Conservation (phyloP, 768 basidiomycete genomes). For the Kwoniella heveanensis region DNA sequence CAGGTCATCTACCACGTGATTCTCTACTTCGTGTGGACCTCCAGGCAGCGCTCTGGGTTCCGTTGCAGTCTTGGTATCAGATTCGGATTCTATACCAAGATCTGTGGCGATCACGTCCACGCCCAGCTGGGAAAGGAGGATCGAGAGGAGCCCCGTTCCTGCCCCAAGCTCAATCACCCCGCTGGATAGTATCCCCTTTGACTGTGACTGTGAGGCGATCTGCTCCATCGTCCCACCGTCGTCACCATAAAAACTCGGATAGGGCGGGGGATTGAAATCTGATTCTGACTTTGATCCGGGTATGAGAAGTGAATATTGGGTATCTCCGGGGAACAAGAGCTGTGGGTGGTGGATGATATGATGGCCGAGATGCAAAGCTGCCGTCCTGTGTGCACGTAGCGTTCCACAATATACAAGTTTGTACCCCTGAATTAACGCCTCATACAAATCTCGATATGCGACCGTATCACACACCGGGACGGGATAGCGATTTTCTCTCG, state of each 20-base stretch:
- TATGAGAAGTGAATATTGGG: too few species aligned
- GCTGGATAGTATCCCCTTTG: neutral
- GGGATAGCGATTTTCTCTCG: too few species aligned
- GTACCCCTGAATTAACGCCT: too few species aligned
- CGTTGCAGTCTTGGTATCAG: neutral
- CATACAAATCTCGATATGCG: too few species aligned
- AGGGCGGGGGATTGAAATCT: too few species aligned
- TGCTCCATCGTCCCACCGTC: neutral
- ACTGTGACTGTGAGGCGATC: neutral
- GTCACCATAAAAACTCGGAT: too few species aligned
- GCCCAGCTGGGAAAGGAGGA: constrained; percentile 43
- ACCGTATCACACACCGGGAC: too few species aligned
- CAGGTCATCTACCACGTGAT: too few species aligned
- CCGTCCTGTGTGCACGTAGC: constrained; percentile 30
- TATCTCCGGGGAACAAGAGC: neutral
- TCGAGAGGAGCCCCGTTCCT: constrained; percentile 52
- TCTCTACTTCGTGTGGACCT: too few species aligned
- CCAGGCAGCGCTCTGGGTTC: too few species aligned
- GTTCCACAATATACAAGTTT: too few species aligned
- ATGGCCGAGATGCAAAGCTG: constrained; percentile 45
- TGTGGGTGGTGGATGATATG: constrained; percentile 30
- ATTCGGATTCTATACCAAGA: constrained; percentile 25
- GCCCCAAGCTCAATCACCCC: constrained; percentile 49
- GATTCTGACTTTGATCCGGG: too few species aligned
- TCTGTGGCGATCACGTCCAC: constrained; percentile 40